Base-by-base conservation (phyloP, 1,284 basidiomycete genomes). In the Moesziomyces aphidis region DNA sequence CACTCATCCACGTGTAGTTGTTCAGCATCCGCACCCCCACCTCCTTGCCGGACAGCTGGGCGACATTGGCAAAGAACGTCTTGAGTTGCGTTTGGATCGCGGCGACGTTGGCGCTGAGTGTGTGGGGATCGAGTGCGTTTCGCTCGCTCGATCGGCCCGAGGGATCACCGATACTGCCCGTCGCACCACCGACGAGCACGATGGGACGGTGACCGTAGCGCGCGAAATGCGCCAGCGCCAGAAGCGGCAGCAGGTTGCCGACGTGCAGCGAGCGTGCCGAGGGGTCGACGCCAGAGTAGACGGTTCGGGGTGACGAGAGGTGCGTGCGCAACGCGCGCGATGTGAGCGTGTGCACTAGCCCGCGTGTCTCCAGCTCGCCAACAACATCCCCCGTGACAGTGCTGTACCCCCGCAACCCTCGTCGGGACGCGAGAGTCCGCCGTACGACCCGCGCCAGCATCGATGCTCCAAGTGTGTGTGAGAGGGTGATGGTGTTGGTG, bases 101-200 rank as follows among this genome's bases (percentile, higher is more conserved):
- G 1, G 79, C 68, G 44, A 93, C 90, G 80, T 99, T 98, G 49
- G 86, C 70, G 36, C 90, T 87, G 2, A 95, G 89, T 45, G 89
- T 87, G 3, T 88, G 85, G 10, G 85, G 83, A 45, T 90, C 88
- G 6, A 94, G 89, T 1, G 90, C 88, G 58, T 90, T 89, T 19
- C 97, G 90, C 84, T 97, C 97, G 0, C 90, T 90, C 2, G 89
- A 89, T 31, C 95, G 89, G 1, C 97, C 97, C 0, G 94, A 95
- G 2, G 97, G 97, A 83, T 99, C 97, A 8, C 97, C 97, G 36
- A 99, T 92, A n/a, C 92, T 89, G 3, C 95, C 97, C 0, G 97
- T 98, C 1, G 94, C 96, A 0, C 95, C 95, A 39, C 96, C 96
- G 83, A 97, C 62, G 19, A 74, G 55, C 2, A 74, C 58, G 36